Evolutionary conservation across 768 basidiomycete species (phyloP).

Genomic region (Phanerochaete carnosa): DNA sequence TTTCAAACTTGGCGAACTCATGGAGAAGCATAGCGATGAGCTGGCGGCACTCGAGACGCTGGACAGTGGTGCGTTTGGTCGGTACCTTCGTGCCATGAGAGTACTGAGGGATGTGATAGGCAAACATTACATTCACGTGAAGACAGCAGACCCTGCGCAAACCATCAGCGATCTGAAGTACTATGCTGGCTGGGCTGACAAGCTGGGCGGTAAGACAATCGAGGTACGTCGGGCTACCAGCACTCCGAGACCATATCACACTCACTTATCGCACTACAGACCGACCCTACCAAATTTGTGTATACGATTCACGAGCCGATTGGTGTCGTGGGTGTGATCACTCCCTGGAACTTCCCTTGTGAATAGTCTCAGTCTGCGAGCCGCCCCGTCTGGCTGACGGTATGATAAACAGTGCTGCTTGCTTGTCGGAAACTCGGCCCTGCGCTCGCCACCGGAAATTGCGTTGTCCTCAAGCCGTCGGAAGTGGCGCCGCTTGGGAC

Average conservation of each 20-base stretch:
- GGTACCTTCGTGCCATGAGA: not conserved
- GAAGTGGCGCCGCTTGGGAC: constrained; percentile 75
- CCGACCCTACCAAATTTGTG: constrained; percentile 49
- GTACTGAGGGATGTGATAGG: constrained; percentile 22
- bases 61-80: constrained; percentile 26
- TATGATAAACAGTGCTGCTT: constrained; percentile 46
- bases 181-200: constrained; percentile 62
- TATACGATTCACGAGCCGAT: constrained; percentile 70
- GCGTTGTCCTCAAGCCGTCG: constrained; percentile 77
- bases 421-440: constrained; percentile 72
- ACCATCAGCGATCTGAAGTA: constrained; percentile 28
- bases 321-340: constrained; percentile 52
- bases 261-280: constrained; percentile 35
- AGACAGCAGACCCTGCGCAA: constrained; percentile 22
- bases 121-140: constrained; percentile 28
- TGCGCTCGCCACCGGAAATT: constrained; percentile 76
- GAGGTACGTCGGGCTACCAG: constrained; percentile 3
- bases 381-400: not conserved
- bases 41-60: constrained; percentile 41
- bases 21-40: constrained; percentile 38
- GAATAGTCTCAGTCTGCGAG: constrained; percentile 12
- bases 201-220: constrained; percentile 42
- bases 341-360: constrained; percentile 69
- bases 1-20: constrained; percentile 40
- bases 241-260: not conserved